These are phyloP conservation scores for Gossypium sturtianum DNA, from an alignment of 345 rosid species.

Conservation along the genomic window DNA sequence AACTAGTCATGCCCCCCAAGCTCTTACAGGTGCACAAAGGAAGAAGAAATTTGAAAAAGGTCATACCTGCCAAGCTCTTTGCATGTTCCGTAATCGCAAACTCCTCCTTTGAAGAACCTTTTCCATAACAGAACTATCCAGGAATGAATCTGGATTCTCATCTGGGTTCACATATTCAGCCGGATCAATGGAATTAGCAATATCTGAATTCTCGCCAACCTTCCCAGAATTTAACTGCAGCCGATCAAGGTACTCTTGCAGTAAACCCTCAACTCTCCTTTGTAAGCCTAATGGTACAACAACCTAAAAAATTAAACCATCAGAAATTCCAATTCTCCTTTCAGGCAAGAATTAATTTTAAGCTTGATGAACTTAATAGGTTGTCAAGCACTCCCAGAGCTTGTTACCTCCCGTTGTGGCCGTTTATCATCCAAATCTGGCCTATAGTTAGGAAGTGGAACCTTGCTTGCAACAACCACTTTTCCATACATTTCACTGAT, in stretches of 20 bases:
- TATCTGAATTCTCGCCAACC: slow-evolving; percentile 26
- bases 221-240: slow-evolving; percentile 48
- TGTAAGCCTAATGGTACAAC: slow-evolving; percentile 83
- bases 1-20: slow-evolving; percentile 25
- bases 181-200: slow-evolving; percentile 30
- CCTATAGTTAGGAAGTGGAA: slow-evolving; percentile 93
- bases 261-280: slow-evolving; percentile 89
- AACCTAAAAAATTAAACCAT: slow-evolving; percentile 42
- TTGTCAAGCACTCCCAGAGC: slow-evolving; percentile 14
- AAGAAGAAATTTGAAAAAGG: not conserved
- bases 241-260: slow-evolving; percentile 92
- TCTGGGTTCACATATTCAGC: slow-evolving; percentile 39
- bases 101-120: slow-evolving; percentile 91
- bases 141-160: slow-evolving; percentile 47
- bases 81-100: slow-evolving; percentile 87
- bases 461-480: slow-evolving; percentile 93
- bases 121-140: slow-evolving; percentile 92
- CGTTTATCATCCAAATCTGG: slow-evolving; percentile 98
- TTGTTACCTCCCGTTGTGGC: slow-evolving; percentile 92
- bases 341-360: not conserved
- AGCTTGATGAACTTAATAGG: not conserved
- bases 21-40: slow-evolving; percentile 38
- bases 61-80: slow-evolving; percentile 84
- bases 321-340: slow-evolving; percentile 3
- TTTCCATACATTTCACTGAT: slow-evolving; percentile 81